phyloP scores from a whole-genome alignment of 2,329 filamentous ascomycete genomes.

The Magnaporthiopsis poae region DNA sequence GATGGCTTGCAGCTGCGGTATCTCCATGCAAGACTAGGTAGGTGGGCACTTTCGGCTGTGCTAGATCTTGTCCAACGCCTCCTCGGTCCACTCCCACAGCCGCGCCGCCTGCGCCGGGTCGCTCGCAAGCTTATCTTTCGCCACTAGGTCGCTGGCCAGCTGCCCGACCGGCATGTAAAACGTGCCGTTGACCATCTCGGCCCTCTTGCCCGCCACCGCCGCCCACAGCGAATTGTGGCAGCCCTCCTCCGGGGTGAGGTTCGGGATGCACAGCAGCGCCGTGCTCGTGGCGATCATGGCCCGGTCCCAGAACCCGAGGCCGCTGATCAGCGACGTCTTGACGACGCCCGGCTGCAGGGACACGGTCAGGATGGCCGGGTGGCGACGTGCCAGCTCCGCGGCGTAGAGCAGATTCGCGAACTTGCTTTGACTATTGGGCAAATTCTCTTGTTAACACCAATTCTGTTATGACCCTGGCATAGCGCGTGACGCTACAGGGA shows the following conservation, averaged over 20 bases:
- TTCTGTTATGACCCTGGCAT: not conserved
- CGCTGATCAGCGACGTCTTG: conserved; percentile 18
- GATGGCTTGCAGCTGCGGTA: no score
- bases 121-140: conserved; percentile 18
- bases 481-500: not conserved
- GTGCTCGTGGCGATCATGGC: conserved; percentile 13
- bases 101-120: conserved; percentile 21
- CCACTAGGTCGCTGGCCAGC: conserved; percentile 15
- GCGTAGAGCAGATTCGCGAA: conserved; percentile 21
- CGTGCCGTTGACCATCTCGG: conserved; percentile 23
- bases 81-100: conserved; percentile 28
- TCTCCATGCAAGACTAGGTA: no score
- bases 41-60: no score
- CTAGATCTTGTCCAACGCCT: conserved; percentile 17
- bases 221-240: conserved; percentile 32
- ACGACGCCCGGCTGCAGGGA: conserved; percentile 21
- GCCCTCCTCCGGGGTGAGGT: conserved; percentile 24
- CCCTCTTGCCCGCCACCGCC: conserved; percentile 19
- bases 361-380: conserved; percentile 17
- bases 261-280: conserved; percentile 10
- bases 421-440: conserved; percentile 27
- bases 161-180: conserved; percentile 29
- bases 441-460: not conserved
- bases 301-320: conserved; percentile 11
- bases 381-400: conserved; percentile 17